Percentiles rank a stretch among this genome's conserved stretches.
phyloP scores from a whole-genome alignment of 495 filamentous ascomycete genomes.

The Aspergillus nidulans region DNA sequence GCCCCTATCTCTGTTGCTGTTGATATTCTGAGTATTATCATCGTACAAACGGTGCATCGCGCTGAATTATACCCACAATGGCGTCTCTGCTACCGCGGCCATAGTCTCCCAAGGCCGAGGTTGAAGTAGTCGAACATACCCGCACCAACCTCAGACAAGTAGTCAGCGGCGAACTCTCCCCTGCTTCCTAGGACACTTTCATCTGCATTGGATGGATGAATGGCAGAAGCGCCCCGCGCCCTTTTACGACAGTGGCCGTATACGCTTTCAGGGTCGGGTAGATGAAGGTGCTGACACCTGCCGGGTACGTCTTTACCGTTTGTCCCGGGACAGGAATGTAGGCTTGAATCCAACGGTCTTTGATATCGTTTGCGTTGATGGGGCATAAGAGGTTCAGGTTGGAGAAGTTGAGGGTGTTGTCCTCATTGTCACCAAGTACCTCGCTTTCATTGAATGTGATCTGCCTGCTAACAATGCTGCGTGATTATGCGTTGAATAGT shows the following conservation, averaged over 20 bases:
- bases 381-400: slow-evolving; percentile 34
- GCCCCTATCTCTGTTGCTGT: background rate
- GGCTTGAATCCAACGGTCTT: slow-evolving; percentile 42
- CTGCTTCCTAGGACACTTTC: background rate
- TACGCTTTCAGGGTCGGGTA: slow-evolving; percentile 43
- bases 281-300: slow-evolving; percentile 30
- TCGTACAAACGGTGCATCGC: slow-evolving; percentile 36
- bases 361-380: slow-evolving; percentile 41
- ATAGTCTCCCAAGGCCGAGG: slow-evolving; percentile 12
- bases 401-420: slow-evolving; percentile 17
- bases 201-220: slow-evolving; percentile 39
- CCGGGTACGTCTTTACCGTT: slow-evolving; percentile 33
- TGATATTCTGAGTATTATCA: slow-evolving; percentile 28
- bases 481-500: no score
- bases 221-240: slow-evolving; percentile 30
- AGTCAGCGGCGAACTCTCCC: slow-evolving; percentile 24
- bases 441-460: background rate
- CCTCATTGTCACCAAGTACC: background rate
- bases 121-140: slow-evolving; percentile 28
- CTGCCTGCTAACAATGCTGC: no score
- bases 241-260: slow-evolving; percentile 29
- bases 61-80: slow-evolving; percentile 27
- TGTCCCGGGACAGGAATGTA: slow-evolving; percentile 40
- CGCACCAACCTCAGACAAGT: slow-evolving; percentile 42
- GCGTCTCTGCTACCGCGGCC: slow-evolving; percentile 36